Evolutionary conservation across 2,329 filamentous ascomycete genomes (phyloP), one percentile per base, ranked within the genome.

Genomic region (Metarhizium sp.): DNA sequence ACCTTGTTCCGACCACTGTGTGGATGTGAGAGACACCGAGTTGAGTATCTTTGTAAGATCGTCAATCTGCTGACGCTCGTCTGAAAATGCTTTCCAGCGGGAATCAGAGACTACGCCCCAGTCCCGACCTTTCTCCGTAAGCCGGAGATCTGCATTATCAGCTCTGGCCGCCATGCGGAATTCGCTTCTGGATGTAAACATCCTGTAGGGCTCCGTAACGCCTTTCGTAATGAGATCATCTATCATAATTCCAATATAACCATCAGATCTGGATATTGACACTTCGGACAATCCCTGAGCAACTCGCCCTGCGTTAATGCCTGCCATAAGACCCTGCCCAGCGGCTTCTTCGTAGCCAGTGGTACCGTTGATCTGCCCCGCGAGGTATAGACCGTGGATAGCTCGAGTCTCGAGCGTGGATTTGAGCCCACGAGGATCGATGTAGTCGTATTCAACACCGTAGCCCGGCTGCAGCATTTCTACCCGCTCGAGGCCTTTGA

Each of bases 201-300:
- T 97, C 61, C 94, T 85, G 72, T 99, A 99, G 1, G 94, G 94
- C 67, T 99, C 94, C 2, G 88, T 92, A 34, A 99, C 94, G 50
- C 94, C 94, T 72, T 96, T 97, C 25, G 92, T 97, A 66, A 95
- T 86, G 42, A 99, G 82, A 68, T 99, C 94, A 71, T 99, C 94
- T 64, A 99, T 92, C 91, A 99, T 96, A 73, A 99, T 88, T 61
- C 94, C 94, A 65, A 99, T 97, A 70, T 96, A 99, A 13, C 90
- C 91, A 69, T 99, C 92, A 1, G 88, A 86, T 60, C 94, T 81
- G 7, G 85, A 85, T 34, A 99, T 75, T 0, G 81, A 81, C 58
- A 95, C 77, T 0, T 84, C 79, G 2, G 77, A 69, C 56, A 87
- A 82, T 1, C 81, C 80, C 58, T 82, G 79, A 0, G 92, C 83